Conservation (phyloP, 148 eudicot genomes). For the Chenopodium quinoa region DNA sequence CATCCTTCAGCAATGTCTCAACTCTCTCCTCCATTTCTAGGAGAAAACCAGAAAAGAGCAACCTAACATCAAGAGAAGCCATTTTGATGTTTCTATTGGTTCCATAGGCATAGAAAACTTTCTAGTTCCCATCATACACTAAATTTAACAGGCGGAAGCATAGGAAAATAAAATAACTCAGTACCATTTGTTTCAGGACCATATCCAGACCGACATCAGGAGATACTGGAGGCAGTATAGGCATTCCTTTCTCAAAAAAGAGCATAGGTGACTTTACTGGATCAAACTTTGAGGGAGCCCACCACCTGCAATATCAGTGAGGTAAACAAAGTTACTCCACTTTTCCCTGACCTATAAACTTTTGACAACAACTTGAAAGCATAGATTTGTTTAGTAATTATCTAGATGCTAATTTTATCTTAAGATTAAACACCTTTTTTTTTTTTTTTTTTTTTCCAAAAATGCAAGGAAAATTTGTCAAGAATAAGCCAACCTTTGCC, state of each 20-base stretch:
- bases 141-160: conserved; percentile 5
- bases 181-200: conserved; percentile 74
- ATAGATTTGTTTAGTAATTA: too few species aligned
- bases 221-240: conserved; percentile 61
- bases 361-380: not conserved
- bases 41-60: not conserved
- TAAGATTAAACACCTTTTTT: too few species aligned
- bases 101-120: not conserved
- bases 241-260: conserved; percentile 67
- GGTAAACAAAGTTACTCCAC: not conserved
- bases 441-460: too few species aligned
- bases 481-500: too few species aligned
- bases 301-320: conserved; percentile 64
- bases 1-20: not conserved
- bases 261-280: conserved; percentile 92
- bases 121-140: conserved; percentile 1
- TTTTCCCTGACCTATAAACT: not conserved
- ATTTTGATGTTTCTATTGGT: not conserved
- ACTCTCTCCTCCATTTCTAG: not conserved
- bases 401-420: too few species aligned
- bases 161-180: conserved; percentile 7
- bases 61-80: not conserved
- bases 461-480: too few species aligned
- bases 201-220: conserved; percentile 79
- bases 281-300: conserved; percentile 94